These are phyloP conservation scores for Magnolia officinalis DNA, from an alignment of 164 flowering plant species.

Conservation along the genomic window DNA sequence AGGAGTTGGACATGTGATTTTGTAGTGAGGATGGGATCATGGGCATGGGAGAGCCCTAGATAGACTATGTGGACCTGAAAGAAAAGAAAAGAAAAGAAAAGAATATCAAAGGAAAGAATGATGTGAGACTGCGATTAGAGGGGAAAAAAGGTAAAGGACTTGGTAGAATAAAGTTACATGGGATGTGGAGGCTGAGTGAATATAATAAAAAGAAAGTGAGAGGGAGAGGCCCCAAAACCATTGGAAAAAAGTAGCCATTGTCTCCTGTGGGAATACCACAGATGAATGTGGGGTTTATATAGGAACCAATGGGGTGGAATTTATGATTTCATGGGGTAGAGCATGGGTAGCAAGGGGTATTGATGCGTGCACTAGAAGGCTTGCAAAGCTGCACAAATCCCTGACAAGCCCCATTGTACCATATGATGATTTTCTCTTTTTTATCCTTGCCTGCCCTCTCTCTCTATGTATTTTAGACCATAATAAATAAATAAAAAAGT, in stretches of 20 bases:
- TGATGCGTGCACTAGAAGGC: conserved; percentile 31
- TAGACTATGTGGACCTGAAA: conserved; percentile 64
- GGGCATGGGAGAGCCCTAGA: conserved; percentile 38
- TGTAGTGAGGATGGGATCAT: conserved; percentile 43
- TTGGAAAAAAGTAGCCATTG: conserved; percentile 32
- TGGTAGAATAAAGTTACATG: conserved; percentile 27
- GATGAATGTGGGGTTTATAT: neutral
- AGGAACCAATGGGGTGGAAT: neutral
- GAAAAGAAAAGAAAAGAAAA: conserved; percentile 16
- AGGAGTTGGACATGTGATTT: conserved; percentile 46
- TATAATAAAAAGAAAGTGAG: conserved; percentile 30
- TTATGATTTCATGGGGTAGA: neutral
- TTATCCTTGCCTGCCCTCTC: too few relatives aligned
- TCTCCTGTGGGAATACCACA: conserved; percentile 22
- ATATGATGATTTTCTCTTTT: conserved; percentile 16
- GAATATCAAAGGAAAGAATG: conserved; percentile 3
- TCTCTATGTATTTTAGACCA: neutral
- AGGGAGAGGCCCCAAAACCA: conserved; percentile 41
- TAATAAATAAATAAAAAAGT: neutral
- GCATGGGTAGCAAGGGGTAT: neutral
- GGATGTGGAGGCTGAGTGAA: conserved; percentile 28
- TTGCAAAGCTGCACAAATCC: conserved; percentile 27
- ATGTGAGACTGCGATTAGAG: conserved; percentile 11
- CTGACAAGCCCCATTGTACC: conserved; percentile 18
- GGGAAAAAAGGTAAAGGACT: conserved; percentile 9